phyloP scores from a whole-genome alignment of 2,329 filamentous ascomycete species.

The Aspergillus arachidicola region DNA sequence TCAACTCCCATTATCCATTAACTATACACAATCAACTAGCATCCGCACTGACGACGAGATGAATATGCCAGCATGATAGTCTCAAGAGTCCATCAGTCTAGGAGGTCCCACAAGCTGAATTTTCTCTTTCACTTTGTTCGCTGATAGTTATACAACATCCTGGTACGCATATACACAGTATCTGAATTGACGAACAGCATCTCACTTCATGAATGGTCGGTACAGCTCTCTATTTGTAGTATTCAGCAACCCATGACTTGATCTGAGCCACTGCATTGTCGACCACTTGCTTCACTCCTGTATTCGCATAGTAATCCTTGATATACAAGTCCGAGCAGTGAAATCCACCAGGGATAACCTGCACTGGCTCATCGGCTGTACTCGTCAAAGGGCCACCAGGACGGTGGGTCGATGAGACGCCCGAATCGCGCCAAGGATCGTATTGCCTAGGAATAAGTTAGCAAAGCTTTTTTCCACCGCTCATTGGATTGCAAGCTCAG shows the following conservation, averaged over 20 bases:
- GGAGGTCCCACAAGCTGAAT: too few species aligned
- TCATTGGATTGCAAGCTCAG: neutral
- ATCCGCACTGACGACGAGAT: too few species aligned
- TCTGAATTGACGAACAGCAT: neutral
- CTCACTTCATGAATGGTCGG: too few species aligned
- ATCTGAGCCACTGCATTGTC: conserved; percentile 55
- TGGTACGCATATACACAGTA: neutral
- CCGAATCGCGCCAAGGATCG: neutral
- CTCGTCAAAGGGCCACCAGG: conserved; percentile 37
- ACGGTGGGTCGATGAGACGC: neutral
- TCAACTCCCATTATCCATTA: neutral
- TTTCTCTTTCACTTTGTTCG: too few species aligned
- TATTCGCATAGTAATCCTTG: conserved; percentile 51
- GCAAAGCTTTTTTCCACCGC: rapidly evolving
- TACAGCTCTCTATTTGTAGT: neutral
- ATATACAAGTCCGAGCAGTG: conserved; percentile 60
- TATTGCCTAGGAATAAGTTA: neutral
- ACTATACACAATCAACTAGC: neutral
- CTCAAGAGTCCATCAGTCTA: too few species aligned
- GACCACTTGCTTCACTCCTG: conserved; percentile 52
- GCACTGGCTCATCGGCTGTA: conserved; percentile 52
- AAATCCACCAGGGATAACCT: conserved; percentile 56
- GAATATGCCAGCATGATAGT: too few species aligned
- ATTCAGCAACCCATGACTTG: conserved; percentile 23
- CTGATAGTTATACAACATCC: neutral